A percentile compares a stretch with the other conserved stretches of the same genome.
These are phyloP conservation scores for Oehlia diaphana DNA, from an alignment of 192 early-diverging fungal species.

Conservation along the genomic window DNA sequence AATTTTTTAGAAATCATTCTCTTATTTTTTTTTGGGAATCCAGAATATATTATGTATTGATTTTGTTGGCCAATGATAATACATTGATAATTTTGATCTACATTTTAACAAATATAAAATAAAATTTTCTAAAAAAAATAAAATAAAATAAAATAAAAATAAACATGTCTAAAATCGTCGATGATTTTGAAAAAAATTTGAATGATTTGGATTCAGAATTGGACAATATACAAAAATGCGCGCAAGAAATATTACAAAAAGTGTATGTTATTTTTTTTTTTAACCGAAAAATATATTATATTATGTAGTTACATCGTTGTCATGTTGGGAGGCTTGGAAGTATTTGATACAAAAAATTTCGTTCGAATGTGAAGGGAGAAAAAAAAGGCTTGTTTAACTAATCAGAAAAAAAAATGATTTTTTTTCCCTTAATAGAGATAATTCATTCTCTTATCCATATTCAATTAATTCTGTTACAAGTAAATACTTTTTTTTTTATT, in stretches of 20 bases:
- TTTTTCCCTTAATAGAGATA: slow-evolving; percentile 7
- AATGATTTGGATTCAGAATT: slow-evolving; percentile 7
- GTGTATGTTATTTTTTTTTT: background rate
- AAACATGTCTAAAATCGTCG: background rate
- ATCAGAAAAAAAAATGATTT: background rate
- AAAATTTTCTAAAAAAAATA: background rate
- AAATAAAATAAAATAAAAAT: no score
- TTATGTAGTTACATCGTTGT: no score
- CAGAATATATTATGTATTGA: no score
- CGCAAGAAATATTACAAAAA: slow-evolving; percentile 17
- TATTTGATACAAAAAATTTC: no score
- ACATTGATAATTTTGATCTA: no score
- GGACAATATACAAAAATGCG: slow-evolving; percentile 9
- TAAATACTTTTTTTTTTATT: background rate
- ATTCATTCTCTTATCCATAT: slow-evolving; percentile 23
- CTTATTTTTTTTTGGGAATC: no score
- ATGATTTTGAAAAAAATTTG: background rate
- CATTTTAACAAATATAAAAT: no score
- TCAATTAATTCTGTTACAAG: slow-evolving; percentile 1
- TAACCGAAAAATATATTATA: background rate
- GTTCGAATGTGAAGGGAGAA: no score
- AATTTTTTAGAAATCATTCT: no score
- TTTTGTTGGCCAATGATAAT: no score
- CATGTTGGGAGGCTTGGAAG: no score
- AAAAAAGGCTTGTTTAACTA: background rate